phyloP scores from a whole-genome alignment of 1,139 yeast genomes.

The Hansenula sp. region DNA sequence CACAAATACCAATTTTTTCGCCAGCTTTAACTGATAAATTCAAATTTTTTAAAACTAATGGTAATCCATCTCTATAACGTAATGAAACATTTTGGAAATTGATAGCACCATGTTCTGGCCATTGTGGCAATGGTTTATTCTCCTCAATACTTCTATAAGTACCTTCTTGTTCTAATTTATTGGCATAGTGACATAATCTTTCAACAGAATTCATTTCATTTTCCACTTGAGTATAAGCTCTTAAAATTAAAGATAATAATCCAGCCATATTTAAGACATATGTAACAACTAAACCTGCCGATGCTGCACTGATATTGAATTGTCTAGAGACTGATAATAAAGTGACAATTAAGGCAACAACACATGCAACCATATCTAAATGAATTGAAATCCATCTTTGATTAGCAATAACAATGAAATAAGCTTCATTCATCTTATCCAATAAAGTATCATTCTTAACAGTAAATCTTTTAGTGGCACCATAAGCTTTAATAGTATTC shows the following conservation, averaged over 20 bases:
- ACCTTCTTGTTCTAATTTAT: conserved; percentile 60
- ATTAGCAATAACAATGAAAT: conserved; percentile 45
- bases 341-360: conserved; percentile 40
- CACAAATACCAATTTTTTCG: conserved; percentile 59
- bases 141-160: conserved; percentile 39
- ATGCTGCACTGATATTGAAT: conserved; percentile 58
- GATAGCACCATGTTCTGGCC: conserved; percentile 54
- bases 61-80: conserved; percentile 63
- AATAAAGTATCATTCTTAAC: conserved; percentile 37
- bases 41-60: conserved; percentile 51
- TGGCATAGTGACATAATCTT: conserved; percentile 66
- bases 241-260: conserved; percentile 41
- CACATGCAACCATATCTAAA: conserved; percentile 41
- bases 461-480: conserved; percentile 33
- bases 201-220: conserved; percentile 82
- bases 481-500: conserved; percentile 52
- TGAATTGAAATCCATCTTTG: conserved; percentile 61
- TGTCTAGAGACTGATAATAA: conserved; percentile 61
- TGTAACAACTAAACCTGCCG: conserved; percentile 68
- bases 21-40: conserved; percentile 40
- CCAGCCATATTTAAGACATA: conserved; percentile 51
- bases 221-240: conserved; percentile 59
- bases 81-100: conserved; percentile 49
- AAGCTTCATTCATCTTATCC: conserved; percentile 55
- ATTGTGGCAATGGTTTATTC: conserved; percentile 42